Percentiles rank a stretch among this genome's conserved stretches.
These are phyloP conservation scores for Aspergillus amoenus DNA, from an alignment of 2,329 filamentous ascomycete species.

Conservation along the genomic window DNA sequence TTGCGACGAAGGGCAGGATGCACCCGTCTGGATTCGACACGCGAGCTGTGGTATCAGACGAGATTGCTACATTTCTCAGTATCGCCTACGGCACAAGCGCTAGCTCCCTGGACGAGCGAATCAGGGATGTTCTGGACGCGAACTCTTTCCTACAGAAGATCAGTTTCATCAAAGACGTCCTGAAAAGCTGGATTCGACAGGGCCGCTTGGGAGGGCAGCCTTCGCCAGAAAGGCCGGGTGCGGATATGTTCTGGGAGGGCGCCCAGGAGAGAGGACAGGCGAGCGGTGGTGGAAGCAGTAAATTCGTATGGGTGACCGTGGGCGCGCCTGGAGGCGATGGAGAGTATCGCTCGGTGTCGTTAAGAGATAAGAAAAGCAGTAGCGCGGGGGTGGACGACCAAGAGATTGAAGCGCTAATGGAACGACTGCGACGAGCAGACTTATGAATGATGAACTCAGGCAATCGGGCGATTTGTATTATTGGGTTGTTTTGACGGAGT, in stretches of 20 bases:
- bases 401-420: constrained; percentile 31
- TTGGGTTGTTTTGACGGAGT: neutral
- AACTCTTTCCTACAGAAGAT: constrained; percentile 48
- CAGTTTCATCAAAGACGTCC: constrained; percentile 40
- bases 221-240: constrained; percentile 10
- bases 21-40: constrained; percentile 46
- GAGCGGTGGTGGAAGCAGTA: constrained; percentile 46
- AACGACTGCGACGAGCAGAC: constrained; percentile 24
- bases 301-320: constrained; percentile 54
- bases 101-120: constrained; percentile 36
- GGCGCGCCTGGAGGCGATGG: constrained; percentile 49
- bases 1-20: constrained; percentile 43
- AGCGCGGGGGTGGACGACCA: constrained; percentile 17
- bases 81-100: constrained; percentile 37
- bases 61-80: constrained; percentile 40
- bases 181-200: constrained; percentile 41
- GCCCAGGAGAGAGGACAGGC: constrained; percentile 39
- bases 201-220: constrained; percentile 39
- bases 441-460: constrained; percentile 27
- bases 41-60: constrained; percentile 42
- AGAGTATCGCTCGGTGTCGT: constrained; percentile 40
- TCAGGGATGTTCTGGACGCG: constrained; percentile 44
- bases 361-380: constrained; percentile 27
- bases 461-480: neutral
- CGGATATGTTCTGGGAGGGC: constrained; percentile 43